A percentile compares a stretch with the other conserved stretches of the same genome.
Conservation (phyloP, 495 filamentous ascomycete species). For the Aspergillus leporis region DNA sequence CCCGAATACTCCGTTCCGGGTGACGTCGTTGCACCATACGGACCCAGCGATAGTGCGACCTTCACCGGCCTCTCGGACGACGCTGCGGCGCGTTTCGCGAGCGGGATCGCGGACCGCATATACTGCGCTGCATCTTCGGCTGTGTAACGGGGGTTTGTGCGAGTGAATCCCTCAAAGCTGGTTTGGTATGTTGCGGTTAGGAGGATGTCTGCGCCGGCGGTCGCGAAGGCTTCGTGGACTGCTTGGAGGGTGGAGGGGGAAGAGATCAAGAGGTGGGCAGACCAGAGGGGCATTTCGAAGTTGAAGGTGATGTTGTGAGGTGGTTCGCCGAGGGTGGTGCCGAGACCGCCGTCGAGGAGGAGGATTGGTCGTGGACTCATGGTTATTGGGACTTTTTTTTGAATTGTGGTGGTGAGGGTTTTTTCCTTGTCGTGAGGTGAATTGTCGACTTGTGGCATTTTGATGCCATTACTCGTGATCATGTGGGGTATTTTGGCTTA, state of each 20-base stretch:
- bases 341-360: conserved; percentile 66
- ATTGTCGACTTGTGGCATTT: background rate
- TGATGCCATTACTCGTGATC: background rate
- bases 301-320: conserved; percentile 50
- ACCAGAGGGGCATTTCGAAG: conserved; percentile 60
- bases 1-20: conserved; percentile 63
- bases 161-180: conserved; percentile 52
- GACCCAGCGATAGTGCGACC: conserved; percentile 57
- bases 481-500: background rate
- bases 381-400: too few relatives aligned
- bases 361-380: background rate
- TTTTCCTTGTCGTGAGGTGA: background rate
- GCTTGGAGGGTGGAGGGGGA: conserved; percentile 47
- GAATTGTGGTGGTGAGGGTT: background rate
- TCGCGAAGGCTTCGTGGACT: conserved; percentile 53
- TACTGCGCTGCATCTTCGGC: conserved; percentile 23
- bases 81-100: conserved; percentile 30
- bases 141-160: conserved; percentile 36
- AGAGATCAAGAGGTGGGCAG: conserved; percentile 59
- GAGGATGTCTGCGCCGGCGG: conserved; percentile 57
- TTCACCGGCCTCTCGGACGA: conserved; percentile 14
- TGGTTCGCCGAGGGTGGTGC: conserved; percentile 60
- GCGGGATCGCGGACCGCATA: conserved; percentile 30
- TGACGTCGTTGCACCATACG: conserved; percentile 65
- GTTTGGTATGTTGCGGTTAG: conserved; percentile 68